Conservation (phyloP, 2,329 filamentous ascomycete species). For the Tolypocladium pustulatum region DNA sequence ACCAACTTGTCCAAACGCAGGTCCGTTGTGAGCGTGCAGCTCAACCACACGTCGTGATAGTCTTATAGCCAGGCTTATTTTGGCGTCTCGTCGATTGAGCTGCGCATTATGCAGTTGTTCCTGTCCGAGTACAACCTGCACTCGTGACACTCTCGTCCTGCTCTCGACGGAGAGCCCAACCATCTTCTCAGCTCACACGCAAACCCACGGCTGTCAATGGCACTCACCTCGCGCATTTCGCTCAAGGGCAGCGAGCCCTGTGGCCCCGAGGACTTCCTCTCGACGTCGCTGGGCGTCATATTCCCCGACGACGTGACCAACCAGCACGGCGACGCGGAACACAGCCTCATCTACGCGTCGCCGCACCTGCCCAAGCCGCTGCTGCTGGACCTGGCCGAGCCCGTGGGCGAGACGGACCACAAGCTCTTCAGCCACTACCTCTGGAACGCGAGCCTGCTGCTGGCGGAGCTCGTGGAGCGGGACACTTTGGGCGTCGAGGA, state of each 20-base stretch:
- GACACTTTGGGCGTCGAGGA: constrained; percentile 23
- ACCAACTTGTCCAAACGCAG: not conserved
- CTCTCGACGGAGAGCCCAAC: not conserved
- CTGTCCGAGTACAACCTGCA: not conserved
- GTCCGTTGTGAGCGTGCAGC: not conserved
- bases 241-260: constrained; percentile 11
- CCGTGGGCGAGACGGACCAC: constrained; percentile 39
- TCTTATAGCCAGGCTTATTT: not conserved
- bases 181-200: not conserved
- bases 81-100: not conserved
- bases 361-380: constrained; percentile 35
- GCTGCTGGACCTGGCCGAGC: constrained; percentile 35
- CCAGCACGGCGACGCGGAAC: constrained; percentile 52
- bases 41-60: not conserved
- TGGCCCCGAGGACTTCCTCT: constrained; percentile 49
- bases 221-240: constrained; percentile 26
- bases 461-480: constrained; percentile 45
- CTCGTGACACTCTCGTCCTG: not conserved
- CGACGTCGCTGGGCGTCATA: constrained; percentile 47
- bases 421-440: constrained; percentile 60
- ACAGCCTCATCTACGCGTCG: constrained; percentile 48
- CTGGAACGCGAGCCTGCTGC: constrained; percentile 55
- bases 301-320: constrained; percentile 59
- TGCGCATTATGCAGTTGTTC: not conserved
- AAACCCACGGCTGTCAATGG: constrained; percentile 22